Evolutionary conservation across 306 rosid species (phyloP), one percentile per base, ranked within the genome.

Genomic region (Mucuna pruriens): DNA sequence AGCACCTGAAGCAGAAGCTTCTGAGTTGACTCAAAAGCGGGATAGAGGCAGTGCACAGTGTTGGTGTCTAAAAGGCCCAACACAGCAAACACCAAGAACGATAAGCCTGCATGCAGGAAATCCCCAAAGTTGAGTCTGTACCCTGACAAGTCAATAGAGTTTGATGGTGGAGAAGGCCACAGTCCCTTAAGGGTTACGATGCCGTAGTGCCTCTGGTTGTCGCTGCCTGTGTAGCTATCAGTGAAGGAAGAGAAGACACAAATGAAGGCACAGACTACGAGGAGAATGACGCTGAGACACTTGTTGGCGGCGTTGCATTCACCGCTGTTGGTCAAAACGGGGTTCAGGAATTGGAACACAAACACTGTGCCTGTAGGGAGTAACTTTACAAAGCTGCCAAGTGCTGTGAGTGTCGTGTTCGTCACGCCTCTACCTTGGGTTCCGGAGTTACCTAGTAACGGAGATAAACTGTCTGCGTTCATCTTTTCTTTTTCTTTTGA

Each of bases 321-420:
- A 25, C 98, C 98, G 42, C 77, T 79, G 86, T 90, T 89, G 78
- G 97, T 91, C 2, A 92, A 7, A n/a, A 90, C 75, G 0, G 97
- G 98, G 84, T 80, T 91, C 19, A 89, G 83, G 66, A 90, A 94
- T 3, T 90, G 97, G 87, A 82, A 94, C 38, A 86, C 34, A 82
- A 94, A 94, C 36, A 94, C 86, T 0, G 98, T 94, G 25, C 97
- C 97, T 0, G 94, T 94, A 0, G 98, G 98, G 25, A 94, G 97
- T 76, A 91, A 89, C 71, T 83, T 87, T 33, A 91, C 81, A 44
- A 94, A 86, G 67, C 81, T 87, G 15, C 94, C 97, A 4, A 84
- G 33, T 1, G 90, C 87, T 48, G 86, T 31, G 1, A 88, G 31
- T 16, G 92, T 70, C n/a, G 45, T 79, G 0, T 68, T 55, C 0